phyloP scores from a whole-genome alignment of 495 filamentous ascomycete genomes.

The Penicillium subrubescens region DNA sequence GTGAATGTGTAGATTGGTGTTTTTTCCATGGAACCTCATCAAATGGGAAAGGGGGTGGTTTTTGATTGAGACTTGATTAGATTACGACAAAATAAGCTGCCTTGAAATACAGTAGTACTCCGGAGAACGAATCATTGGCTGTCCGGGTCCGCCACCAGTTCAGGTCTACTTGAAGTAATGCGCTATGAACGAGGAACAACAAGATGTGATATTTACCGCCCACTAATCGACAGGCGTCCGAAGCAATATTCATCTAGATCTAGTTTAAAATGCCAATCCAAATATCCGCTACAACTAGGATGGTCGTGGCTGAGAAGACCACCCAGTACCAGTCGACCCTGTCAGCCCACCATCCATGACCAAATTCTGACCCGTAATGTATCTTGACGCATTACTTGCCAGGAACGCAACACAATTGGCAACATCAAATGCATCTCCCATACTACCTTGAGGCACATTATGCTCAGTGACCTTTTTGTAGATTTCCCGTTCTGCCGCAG shows the following conservation, averaged over 20 bases:
- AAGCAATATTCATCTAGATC: neutral
- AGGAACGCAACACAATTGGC: constrained; percentile 18
- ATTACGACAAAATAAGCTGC: too few relatives aligned
- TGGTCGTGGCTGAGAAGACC: constrained; percentile 1
- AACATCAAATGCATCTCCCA: constrained; percentile 25
- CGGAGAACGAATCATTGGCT: too few relatives aligned
- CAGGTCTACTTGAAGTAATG: too few relatives aligned
- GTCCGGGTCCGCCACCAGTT: too few relatives aligned
- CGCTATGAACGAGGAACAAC: neutral
- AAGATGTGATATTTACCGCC: neutral
- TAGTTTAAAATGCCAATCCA: neutral
- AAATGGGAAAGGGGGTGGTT: too few relatives aligned
- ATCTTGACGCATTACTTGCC: constrained; percentile 14
- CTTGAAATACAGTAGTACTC: too few relatives aligned
- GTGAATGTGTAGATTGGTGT: too few relatives aligned
- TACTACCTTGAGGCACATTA: constrained; percentile 18
- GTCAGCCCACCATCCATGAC: neutral
- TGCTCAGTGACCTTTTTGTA: constrained; percentile 19
- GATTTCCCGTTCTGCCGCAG: constrained; percentile 12
- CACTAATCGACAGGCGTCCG: neutral
- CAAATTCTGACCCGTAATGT: constrained; percentile 19
- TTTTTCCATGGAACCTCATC: too few relatives aligned
- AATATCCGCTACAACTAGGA: neutral
- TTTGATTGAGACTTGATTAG: too few relatives aligned
- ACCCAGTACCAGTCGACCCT: neutral